These are phyloP conservation scores for Liquidambar formosana DNA, from an alignment of 164 flowering plant species.

Conservation along the genomic window DNA sequence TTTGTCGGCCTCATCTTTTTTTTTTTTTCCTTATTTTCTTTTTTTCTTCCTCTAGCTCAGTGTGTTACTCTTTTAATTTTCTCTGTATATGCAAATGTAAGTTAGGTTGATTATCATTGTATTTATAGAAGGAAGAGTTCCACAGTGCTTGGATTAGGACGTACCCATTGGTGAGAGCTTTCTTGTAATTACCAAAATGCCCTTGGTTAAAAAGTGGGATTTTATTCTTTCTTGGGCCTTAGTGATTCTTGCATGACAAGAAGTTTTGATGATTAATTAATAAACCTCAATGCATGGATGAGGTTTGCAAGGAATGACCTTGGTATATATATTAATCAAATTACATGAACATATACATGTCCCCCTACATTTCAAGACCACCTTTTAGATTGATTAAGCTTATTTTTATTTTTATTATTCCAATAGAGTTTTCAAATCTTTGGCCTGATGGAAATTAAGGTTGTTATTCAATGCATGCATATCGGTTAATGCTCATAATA, in stretches of 20 bases:
- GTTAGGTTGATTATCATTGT: neutral
- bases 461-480: too few species aligned
- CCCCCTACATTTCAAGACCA: too few species aligned
- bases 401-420: too few species aligned
- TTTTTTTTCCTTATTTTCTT: neutral
- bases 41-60: too few species aligned
- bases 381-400: too few species aligned
- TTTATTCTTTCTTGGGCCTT: slow-evolving; percentile 2
- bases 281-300: neutral
- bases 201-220: neutral
- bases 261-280: neutral
- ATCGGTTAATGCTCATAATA: too few species aligned
- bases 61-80: too few species aligned
- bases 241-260: neutral
- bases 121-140: neutral
- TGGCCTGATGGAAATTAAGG: too few species aligned
- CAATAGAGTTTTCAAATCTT: too few species aligned
- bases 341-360: too few species aligned
- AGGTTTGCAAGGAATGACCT: too few species aligned
- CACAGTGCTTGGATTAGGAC: slow-evolving; percentile 18
- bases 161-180: neutral
- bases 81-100: neutral
- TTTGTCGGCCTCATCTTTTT: slow-evolving; percentile 14
- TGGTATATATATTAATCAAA: too few species aligned
- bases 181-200: slow-evolving; percentile 2